Evolutionary conservation across 1,139 yeast species (phyloP).

Genomic region (Pichia sp.): DNA sequence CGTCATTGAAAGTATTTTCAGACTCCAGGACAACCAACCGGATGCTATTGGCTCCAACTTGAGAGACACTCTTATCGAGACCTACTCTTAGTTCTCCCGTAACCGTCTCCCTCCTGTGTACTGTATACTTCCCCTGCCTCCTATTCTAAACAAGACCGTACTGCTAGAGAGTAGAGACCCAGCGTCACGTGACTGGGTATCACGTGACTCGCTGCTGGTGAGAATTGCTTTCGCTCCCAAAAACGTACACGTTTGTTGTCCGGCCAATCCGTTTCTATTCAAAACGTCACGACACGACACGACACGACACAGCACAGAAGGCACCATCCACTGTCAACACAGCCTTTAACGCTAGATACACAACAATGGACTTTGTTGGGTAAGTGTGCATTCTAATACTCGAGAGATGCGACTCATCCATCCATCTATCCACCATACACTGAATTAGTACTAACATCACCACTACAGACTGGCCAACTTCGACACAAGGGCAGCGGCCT

Average conservation of each 20-base stretch:
- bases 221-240: too few species aligned
- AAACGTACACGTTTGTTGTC: too few species aligned
- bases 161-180: too few species aligned
- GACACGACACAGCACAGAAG: too few species aligned
- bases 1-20: slow-evolving; percentile 93
- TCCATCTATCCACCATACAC: background rate
- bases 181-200: too few species aligned
- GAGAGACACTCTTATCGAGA: slow-evolving; percentile 88
- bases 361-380: slow-evolving; percentile 12
- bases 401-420: background rate
- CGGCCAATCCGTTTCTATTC: too few species aligned
- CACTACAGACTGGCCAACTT: slow-evolving; percentile 22
- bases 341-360: background rate
- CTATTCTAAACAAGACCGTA: too few species aligned
- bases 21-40: slow-evolving; percentile 83
- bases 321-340: background rate
- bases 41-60: slow-evolving; percentile 75
- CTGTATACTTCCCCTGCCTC: background rate
- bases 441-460: slow-evolving; percentile 1
- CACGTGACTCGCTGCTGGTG: too few species aligned
- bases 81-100: slow-evolving; percentile 44
- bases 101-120: background rate
- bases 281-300: too few species aligned
- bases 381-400: slow-evolving; percentile 10
- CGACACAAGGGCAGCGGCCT: slow-evolving; percentile 50